These are phyloP conservation scores for Penicillium sp. DNA, from an alignment of 2,329 filamentous ascomycete genomes.

Conservation along the genomic window DNA sequence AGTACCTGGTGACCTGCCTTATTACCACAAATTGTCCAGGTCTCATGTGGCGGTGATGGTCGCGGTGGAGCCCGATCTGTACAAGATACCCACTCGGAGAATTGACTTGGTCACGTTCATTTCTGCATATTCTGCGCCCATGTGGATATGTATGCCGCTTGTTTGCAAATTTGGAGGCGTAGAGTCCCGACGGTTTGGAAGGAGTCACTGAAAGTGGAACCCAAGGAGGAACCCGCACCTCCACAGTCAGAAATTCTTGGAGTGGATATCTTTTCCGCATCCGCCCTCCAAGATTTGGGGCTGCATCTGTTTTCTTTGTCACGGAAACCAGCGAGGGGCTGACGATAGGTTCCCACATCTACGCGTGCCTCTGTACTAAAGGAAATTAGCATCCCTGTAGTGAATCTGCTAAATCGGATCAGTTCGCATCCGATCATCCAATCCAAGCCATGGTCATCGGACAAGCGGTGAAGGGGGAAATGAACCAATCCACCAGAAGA, in stretches of 20 bases:
- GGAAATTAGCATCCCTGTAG: constrained; percentile 3
- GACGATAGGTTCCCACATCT: background rate
- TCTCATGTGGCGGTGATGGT: background rate
- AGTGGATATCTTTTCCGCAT: constrained; percentile 15
- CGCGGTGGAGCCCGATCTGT: background rate
- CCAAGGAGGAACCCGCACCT: constrained; percentile 11
- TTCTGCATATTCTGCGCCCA: background rate
- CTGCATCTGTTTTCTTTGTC: background rate
- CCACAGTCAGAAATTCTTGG: constrained; percentile 2
- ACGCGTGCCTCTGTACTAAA: background rate
- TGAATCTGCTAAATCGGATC: constrained; percentile 7
- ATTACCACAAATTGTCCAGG: background rate
- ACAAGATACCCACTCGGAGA: background rate
- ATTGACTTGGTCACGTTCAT: background rate
- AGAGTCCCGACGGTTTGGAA: constrained; percentile 7
- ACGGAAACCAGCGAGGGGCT: background rate
- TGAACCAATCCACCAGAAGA: constrained; percentile 14
- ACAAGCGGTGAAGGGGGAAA: constrained; percentile 25
- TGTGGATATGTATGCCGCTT: background rate
- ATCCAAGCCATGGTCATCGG: background rate
- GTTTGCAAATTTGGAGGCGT: constrained; percentile 2
- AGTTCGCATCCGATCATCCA: background rate
- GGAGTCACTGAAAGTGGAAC: background rate
- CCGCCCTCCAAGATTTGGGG: background rate
- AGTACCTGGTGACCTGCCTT: background rate